Evolutionary conservation across 2,329 filamentous ascomycete species (phyloP).

Genomic region (Xenosphaeropsis pyriputrescens): DNA sequence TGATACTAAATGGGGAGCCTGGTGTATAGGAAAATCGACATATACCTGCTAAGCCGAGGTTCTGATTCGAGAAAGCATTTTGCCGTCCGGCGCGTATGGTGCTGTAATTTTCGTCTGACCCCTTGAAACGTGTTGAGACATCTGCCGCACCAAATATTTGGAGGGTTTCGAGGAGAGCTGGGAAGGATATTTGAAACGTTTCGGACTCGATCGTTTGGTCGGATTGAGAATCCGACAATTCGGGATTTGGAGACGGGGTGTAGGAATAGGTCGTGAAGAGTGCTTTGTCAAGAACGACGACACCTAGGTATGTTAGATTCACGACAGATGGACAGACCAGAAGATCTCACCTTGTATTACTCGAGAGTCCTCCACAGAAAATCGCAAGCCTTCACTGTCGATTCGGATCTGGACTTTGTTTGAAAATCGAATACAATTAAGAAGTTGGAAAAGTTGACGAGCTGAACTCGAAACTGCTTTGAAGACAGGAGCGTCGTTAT

Average conservation of each 20-base stretch:
- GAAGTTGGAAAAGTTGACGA: conserved; percentile 52
- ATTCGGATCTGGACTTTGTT: conserved; percentile 54
- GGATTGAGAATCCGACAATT: conserved; percentile 19
- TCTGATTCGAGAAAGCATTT: conserved; percentile 71
- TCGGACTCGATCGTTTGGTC: conserved; percentile 27
- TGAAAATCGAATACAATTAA: conserved; percentile 42
- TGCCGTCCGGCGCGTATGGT: conserved; percentile 46
- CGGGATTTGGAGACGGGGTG: conserved; percentile 29
- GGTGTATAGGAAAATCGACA: conserved; percentile 69
- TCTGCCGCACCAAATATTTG: conserved; percentile 90
- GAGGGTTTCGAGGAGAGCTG: conserved; percentile 79
- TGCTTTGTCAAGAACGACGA: conserved; percentile 73
- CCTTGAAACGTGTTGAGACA: conserved; percentile 39
- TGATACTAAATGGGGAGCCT: conserved; percentile 70
- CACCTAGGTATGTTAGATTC: conserved; percentile 26
- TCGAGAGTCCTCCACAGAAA: conserved; percentile 75
- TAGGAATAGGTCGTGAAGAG: conserved; percentile 80
- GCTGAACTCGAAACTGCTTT: conserved; percentile 67
- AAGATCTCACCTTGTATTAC: conserved; percentile 66
- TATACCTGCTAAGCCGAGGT: conserved; percentile 70
- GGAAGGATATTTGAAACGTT: conserved; percentile 75
- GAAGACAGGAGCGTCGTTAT: conserved; percentile 38
- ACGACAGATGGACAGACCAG: too few relatives aligned
- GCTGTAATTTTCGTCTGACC: conserved; percentile 43
- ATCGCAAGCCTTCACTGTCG: conserved; percentile 70